Evolutionary conservation across 495 filamentous ascomycete genomes (phyloP).

Genomic region (Tuber magnatum): DNA sequence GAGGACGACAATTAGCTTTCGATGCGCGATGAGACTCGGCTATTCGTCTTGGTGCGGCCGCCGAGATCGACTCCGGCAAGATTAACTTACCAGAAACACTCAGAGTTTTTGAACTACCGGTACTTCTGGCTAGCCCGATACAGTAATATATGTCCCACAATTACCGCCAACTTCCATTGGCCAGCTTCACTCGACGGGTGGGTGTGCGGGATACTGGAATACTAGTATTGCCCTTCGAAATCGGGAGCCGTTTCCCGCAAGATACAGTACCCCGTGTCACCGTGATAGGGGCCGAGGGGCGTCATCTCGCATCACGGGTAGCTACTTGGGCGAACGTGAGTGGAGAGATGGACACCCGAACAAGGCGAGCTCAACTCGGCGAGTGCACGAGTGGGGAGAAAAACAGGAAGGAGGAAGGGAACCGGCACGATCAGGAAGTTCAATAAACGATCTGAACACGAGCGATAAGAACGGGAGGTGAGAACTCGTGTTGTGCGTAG

Average conservation of each 20-base stretch:
- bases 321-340: not conserved
- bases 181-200: not conserved
- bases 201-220: not conserved
- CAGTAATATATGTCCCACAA: not conserved
- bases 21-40: not conserved
- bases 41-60: not conserved
- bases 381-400: not conserved
- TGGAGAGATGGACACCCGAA: not conserved
- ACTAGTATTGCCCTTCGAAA: not conserved
- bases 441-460: not conserved
- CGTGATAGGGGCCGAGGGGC: not conserved
- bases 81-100: not conserved
- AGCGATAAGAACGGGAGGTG: not conserved
- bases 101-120: not conserved
- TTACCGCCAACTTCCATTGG: not conserved
- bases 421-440: no score
- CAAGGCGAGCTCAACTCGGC: not conserved
- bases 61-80: not conserved
- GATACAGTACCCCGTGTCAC: not conserved
- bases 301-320: not conserved
- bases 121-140: not conserved
- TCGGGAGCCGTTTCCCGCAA: not conserved
- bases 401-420: no score
- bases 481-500: not conserved
- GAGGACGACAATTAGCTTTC: no score